Conservation (phyloP, 148 eudicot species). For the Chenopodium quinoa region DNA sequence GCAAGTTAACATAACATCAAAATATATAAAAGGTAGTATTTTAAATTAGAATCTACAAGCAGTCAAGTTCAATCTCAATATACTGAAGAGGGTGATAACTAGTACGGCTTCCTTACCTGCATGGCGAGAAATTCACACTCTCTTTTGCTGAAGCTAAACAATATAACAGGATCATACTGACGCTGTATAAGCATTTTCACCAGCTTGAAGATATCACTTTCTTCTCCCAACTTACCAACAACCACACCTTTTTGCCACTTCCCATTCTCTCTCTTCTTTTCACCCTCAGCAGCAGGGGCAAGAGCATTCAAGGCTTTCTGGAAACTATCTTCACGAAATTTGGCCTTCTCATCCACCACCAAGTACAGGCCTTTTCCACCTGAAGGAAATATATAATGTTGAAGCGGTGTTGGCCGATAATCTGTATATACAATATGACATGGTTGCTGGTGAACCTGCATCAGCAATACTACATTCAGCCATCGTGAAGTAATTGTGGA, state of each 20-base stretch:
- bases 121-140: conserved; percentile 98
- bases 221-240: conserved; percentile 76
- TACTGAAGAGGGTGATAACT: conserved; percentile 3
- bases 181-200: conserved; percentile 96
- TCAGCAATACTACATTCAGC: conserved; percentile 21
- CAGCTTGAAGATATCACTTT: conserved; percentile 96
- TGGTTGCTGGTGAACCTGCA: conserved; percentile 99
- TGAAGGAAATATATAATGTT: conserved; percentile 89
- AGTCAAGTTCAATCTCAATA: not conserved
- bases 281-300: conserved; percentile 67
- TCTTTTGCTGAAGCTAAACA: conserved; percentile 96
- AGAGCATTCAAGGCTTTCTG: conserved; percentile 97
- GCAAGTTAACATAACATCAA: not conserved
- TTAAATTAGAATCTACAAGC: not conserved
- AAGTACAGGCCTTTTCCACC: conserved; percentile 95
- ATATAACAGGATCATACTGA: conserved; percentile 94
- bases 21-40: not conserved
- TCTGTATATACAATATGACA: conserved; percentile 99
- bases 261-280: conserved; percentile 62
- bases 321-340: conserved; percentile 97
- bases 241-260: conserved; percentile 85
- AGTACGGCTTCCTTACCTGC: conserved; percentile 56
- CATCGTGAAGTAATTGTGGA: not conserved
- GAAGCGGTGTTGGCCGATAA: conserved; percentile 97
- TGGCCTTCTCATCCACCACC: conserved; percentile 93